Base-by-base conservation (phyloP, 169 alveolate species). In the Plasmodium relictum region DNA sequence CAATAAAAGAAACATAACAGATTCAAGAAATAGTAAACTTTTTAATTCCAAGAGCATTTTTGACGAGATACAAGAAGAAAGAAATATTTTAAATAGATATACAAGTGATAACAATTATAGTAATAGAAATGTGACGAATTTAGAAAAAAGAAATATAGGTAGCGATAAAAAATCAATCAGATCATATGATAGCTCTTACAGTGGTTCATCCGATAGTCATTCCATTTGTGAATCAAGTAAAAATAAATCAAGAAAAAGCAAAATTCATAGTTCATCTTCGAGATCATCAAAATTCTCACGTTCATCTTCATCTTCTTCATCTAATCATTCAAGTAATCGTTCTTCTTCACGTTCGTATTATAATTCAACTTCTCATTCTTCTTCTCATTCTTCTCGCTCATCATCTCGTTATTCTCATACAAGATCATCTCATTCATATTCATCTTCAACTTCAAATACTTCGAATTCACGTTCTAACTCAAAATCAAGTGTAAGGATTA, bases 51-150 rank as follows among this genome's bases (percentile, higher is more conserved):
- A 52, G 41, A 69, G 61, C 37, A 66, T 69, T 14, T 80, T 80
- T 26, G 90, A 80, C 52, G 83, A 80, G 50, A 80, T 80, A 66
- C 56, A 80, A 61, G 78, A 80, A 66, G 90, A 80, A 58, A 65
- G 73, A 54, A 66, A 54, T 48, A 54, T 54, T 31, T 58, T 80
- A 18, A 48, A 66, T 39, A 37, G 41, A 80, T 80, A 80, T 80
- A 45, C 45, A 68, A 54, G 59, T 26, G 54, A 72, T 72, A 39
- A 44, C 14, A 20, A 80, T 80, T 26, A 52, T 59, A 44, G 52
- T 70, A 4, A 6, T n/a, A 66, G 50, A 66, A 45, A 66, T 80
- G 14, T 10, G 0, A 37, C 8, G 52, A 26, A 61, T 6, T 2
- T 31, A 31, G 62, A 52, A 52, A 37, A 52, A 24, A 24, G 52